Evolutionary conservation across 257 asterid species (phyloP), one percentile per base, ranked within the genome.

Genomic region (Ballota nigra): DNA sequence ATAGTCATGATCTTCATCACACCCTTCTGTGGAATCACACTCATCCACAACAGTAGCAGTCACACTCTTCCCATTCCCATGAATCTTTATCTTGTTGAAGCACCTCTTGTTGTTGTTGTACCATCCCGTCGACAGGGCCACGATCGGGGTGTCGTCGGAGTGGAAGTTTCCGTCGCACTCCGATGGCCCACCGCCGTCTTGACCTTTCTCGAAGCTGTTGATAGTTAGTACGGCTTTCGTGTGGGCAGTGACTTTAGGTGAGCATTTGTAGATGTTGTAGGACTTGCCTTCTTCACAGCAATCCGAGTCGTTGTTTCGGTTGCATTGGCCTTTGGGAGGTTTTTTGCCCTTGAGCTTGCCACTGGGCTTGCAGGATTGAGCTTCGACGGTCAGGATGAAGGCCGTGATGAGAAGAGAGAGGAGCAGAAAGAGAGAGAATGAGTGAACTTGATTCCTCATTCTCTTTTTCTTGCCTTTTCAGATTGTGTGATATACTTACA

Each of bases 121-220:
- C 83, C 83, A 81, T 1, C 85, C 83, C 0, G 80, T 81, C 12
- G 86, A 81, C 7, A 81, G 73, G 0, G 85, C 86, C 55, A 78
- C 86, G 1, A 81, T 75, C 1, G 79, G 83, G 2, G 69, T 75
- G 24, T 68, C 69, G 12, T 81, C 81, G 0, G 81, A 78, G 38
- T 78, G 86, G 79, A 67, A 81, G 52, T 75, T 36, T 0, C 40
- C 55, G 20, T 81, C 81, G 20, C 85, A 78, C 43, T 68, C 85
- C 0, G 81, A 63, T 0, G 78, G 77, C 23, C 74, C 78, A 6
- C 83, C 83, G 0, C 85, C 85, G 22, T 81, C 85, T 11, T 66
- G 73, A 0, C 85, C 85, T 12, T 70, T 61, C 63, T 67, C 63
- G 24, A 81, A 81, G 60, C 85, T 69, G n/a, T 81, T 75, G 2